Percentiles rank a stretch among this genome's conserved stretches.
These are phyloP conservation scores for Linum lewisii DNA, from an alignment of 345 rosid genomes.

Conservation along the genomic window DNA sequence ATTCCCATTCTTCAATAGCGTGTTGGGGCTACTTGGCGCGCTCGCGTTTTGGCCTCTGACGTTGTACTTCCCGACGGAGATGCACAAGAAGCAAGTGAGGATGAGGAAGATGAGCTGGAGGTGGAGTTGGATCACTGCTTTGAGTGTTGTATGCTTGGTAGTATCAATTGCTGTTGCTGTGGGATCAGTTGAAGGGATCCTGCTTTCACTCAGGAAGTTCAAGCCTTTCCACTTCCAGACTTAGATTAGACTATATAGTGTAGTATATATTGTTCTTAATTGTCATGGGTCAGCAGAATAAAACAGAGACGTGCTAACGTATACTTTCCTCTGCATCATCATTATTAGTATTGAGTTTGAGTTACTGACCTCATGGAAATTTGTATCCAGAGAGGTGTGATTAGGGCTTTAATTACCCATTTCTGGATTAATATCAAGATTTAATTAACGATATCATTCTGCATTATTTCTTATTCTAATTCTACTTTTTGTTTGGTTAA, in stretches of 20 bases:
- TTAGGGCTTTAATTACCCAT: too few species aligned
- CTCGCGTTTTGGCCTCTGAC: not conserved
- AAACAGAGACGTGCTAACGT: too few species aligned
- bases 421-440: too few species aligned
- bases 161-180: not conserved
- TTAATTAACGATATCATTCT: too few species aligned
- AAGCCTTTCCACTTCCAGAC: not conserved
- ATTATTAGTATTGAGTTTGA: too few species aligned
- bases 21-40: not conserved
- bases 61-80: not conserved
- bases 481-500: too few species aligned
- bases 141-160: not conserved
- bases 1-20: conserved; percentile 4
- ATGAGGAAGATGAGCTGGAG: not conserved
- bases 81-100: not conserved
- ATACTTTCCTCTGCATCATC: too few species aligned
- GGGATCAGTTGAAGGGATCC: not conserved
- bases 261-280: too few species aligned
- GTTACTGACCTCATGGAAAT: too few species aligned
- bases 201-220: not conserved
- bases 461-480: too few species aligned
- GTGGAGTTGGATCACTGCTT: not conserved
- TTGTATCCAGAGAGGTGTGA: too few species aligned
- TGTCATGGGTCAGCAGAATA: too few species aligned
- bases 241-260: not conserved